These are phyloP conservation scores for Chaetomium cochliodes DNA, from an alignment of 495 filamentous ascomycete genomes.

Conservation along the genomic window DNA sequence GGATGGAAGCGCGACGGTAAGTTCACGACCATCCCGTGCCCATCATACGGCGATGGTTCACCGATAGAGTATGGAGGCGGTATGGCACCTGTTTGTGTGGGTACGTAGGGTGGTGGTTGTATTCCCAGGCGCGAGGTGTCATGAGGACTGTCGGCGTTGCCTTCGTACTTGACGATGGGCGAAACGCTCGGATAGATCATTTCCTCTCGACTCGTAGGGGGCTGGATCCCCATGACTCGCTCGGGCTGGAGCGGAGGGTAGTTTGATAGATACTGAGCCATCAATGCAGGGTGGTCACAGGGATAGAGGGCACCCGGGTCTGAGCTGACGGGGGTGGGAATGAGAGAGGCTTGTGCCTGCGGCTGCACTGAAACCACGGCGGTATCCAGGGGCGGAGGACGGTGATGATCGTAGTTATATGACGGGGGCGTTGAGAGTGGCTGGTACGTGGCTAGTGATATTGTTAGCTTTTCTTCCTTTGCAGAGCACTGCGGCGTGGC, in stretches of 20 bases:
- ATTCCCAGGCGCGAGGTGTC: conserved; percentile 13
- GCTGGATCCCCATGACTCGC: conserved; percentile 38
- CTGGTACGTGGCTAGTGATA: conserved; percentile 27
- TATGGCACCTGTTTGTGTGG: conserved; percentile 14
- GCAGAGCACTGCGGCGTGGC: background rate
- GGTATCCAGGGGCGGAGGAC: conserved; percentile 35
- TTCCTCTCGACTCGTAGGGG: conserved; percentile 40
- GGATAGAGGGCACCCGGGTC: conserved; percentile 33
- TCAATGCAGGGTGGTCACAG: conserved; percentile 34
- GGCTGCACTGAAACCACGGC: conserved; percentile 32
- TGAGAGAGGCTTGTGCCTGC: conserved; percentile 28
- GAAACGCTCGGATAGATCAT: conserved; percentile 47
- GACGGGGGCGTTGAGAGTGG: conserved; percentile 37
- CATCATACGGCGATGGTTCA: conserved; percentile 19
- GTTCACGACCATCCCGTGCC: conserved; percentile 9
- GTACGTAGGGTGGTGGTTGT: conserved; percentile 11
- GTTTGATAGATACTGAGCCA: conserved; percentile 39
- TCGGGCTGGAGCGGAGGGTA: conserved; percentile 45
- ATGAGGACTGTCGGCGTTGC: conserved; percentile 16
- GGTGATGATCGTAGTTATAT: conserved; percentile 36
- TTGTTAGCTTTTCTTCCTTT: conserved; percentile 18
- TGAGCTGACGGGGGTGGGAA: conserved; percentile 24
- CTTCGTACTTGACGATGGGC: conserved; percentile 32
- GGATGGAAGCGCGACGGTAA: conserved; percentile 18
- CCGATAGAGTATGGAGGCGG: conserved; percentile 16